A percentile compares a stretch with the other conserved stretches of the same genome.
Conservation (phyloP, 2,329 filamentous ascomycete genomes). For the Pestalotiopsis sp. region DNA sequence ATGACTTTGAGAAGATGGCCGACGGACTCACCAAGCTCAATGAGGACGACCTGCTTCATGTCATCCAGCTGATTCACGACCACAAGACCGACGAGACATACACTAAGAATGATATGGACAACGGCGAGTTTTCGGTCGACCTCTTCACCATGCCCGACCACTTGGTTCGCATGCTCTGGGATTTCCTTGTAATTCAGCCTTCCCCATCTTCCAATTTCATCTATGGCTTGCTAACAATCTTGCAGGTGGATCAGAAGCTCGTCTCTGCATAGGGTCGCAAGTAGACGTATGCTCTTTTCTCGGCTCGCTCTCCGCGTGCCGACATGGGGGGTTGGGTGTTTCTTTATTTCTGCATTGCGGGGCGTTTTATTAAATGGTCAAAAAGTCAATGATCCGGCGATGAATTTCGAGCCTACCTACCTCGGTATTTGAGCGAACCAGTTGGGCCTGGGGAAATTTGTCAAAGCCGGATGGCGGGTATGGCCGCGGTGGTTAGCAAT, state of each 20-base stretch:
- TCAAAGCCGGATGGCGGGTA: neutral
- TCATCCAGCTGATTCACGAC: slow-evolving; percentile 98
- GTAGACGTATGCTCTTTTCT: neutral
- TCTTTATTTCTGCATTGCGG: slow-evolving; percentile 8
- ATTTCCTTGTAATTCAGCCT: slow-evolving; percentile 61
- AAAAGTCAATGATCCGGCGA: slow-evolving; percentile 5
- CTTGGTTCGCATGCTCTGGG: slow-evolving; percentile 93
- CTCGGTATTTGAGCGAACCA: neutral
- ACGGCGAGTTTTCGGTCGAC: slow-evolving; percentile 97
- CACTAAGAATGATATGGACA: slow-evolving; percentile 95
- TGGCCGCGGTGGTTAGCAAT: neutral
- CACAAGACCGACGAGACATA: slow-evolving; percentile 94
- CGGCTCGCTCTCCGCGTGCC: neutral
- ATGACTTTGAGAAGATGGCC: slow-evolving; percentile 95
- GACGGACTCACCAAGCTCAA: slow-evolving; percentile 85
- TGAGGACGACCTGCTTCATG: slow-evolving; percentile 87
- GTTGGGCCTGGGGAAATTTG: neutral
- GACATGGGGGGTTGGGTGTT: neutral
- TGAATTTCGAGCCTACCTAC: neutral
- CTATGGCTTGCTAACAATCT: slow-evolving; percentile 13
- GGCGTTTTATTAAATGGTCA: slow-evolving; percentile 4
- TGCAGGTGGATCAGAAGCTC: slow-evolving; percentile 30
- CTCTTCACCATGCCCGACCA: slow-evolving; percentile 93
- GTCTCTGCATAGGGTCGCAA: slow-evolving; percentile 15
- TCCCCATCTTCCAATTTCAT: neutral